Evolutionary conservation across 495 filamentous ascomycete species (phyloP).

Genomic region (Trichoderma erinaceum): DNA sequence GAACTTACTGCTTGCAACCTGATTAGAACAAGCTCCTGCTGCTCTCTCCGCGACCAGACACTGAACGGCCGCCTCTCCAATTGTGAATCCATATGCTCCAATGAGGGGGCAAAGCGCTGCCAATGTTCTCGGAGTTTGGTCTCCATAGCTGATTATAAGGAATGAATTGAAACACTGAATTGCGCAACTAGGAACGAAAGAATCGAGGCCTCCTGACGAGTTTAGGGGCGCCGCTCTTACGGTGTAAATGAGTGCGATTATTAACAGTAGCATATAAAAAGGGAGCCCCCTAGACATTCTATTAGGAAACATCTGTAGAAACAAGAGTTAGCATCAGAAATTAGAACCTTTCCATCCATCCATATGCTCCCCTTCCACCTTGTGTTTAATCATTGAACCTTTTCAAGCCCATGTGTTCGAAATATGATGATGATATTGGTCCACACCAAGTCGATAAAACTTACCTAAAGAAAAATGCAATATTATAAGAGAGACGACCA

Average conservation of each 20-base stretch:
- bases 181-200: slow-evolving; percentile 59
- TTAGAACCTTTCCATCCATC: not conserved
- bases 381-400: not conserved
- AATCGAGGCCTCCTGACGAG: slow-evolving; percentile 38
- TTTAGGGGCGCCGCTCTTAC: slow-evolving; percentile 23
- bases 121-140: not conserved
- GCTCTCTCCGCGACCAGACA: slow-evolving; percentile 49
- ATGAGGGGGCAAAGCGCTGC: not conserved
- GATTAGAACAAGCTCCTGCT: slow-evolving; percentile 32
- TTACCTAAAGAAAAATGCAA: slow-evolving; percentile 8
- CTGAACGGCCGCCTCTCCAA: slow-evolving; percentile 62
- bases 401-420: not conserved
- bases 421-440: slow-evolving; percentile 3
- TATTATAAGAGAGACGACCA: slow-evolving; percentile 10
- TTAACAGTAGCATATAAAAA: slow-evolving; percentile 34
- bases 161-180: slow-evolving; percentile 56
- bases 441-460: slow-evolving; percentile 20
- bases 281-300: slow-evolving; percentile 41
- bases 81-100: slow-evolving; percentile 53
- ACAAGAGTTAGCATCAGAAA: slow-evolving; percentile 5
- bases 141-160: slow-evolving; percentile 52
- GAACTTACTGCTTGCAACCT: slow-evolving; percentile 18
- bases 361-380: not conserved
- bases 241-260: slow-evolving; percentile 23
- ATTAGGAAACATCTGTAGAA: slow-evolving; percentile 33